These are phyloP conservation scores for Fusarium tanahbumbuense DNA, from an alignment of 2,329 filamentous ascomycete species.

Conservation along the genomic window DNA sequence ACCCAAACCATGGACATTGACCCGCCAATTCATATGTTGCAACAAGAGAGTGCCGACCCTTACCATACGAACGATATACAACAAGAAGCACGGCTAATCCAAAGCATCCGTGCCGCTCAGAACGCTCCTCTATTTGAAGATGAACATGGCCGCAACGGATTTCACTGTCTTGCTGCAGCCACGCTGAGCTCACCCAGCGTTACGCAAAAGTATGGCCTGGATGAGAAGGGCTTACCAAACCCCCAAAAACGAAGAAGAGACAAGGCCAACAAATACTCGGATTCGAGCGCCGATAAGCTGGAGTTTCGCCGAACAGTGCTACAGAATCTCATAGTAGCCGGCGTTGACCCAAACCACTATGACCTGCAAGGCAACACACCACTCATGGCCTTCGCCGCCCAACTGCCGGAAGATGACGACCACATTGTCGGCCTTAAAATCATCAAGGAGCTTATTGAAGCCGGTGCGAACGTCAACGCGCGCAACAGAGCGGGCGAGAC, in stretches of 20 bases:
- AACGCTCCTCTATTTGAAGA: slow-evolving; percentile 41
- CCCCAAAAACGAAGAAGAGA: slow-evolving; percentile 18
- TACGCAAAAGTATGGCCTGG: slow-evolving; percentile 49
- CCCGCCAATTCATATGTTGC: slow-evolving; percentile 28
- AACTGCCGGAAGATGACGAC: slow-evolving; percentile 63
- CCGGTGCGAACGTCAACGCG: slow-evolving; percentile 60
- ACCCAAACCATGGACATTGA: slow-evolving; percentile 41
- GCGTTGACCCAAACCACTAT: slow-evolving; percentile 65
- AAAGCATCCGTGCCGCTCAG: slow-evolving; percentile 32
- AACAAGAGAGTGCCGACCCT: slow-evolving; percentile 2
- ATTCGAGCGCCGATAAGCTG: slow-evolving; percentile 51
- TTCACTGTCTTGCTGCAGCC: slow-evolving; percentile 69
- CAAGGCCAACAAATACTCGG: slow-evolving; percentile 39
- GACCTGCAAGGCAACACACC: slow-evolving; percentile 64
- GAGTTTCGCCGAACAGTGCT: slow-evolving; percentile 45
- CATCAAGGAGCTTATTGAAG: slow-evolving; percentile 56
- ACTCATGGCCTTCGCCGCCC: slow-evolving; percentile 65
- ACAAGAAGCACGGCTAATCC: slow-evolving; percentile 41
- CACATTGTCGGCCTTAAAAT: slow-evolving; percentile 61
- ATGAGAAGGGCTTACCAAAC: slow-evolving; percentile 23
- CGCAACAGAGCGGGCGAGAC: slow-evolving; percentile 68
- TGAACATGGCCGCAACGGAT: slow-evolving; percentile 63
- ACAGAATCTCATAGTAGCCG: slow-evolving; percentile 49
- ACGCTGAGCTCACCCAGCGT: slow-evolving; percentile 57
- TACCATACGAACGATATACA: slow-evolving; percentile 17